Evolutionary conservation across 805 yeast genomes (phyloP).

Genomic region (Candida tammaniensis): DNA sequence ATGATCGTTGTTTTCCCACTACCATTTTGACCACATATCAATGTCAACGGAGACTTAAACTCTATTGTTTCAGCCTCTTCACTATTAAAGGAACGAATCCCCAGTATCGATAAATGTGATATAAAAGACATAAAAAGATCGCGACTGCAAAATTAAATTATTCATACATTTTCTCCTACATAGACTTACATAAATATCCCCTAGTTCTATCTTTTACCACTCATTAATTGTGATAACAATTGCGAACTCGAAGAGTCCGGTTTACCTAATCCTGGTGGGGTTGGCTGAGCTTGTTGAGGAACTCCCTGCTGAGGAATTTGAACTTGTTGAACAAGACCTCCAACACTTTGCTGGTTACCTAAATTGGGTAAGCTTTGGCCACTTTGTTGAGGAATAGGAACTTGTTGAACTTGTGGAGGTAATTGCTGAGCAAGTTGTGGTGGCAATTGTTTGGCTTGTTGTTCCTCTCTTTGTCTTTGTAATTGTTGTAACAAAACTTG

Average conservation of each 20-base stretch:
- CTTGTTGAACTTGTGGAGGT: constrained; percentile 18
- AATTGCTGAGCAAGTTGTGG: too few relatives aligned
- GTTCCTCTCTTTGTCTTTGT: constrained; percentile 34
- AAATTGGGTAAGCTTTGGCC: constrained; percentile 8
- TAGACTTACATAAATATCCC: too few relatives aligned
- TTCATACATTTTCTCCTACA: background rate
- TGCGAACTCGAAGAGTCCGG: constrained; percentile 64
- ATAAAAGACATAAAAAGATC: constrained; percentile 47
- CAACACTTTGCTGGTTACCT: background rate
- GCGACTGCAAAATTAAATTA: too few relatives aligned
- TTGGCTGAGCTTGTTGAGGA: constrained; percentile 14
- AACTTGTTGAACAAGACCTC: constrained; percentile 19
- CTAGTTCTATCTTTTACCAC: constrained; percentile 55
- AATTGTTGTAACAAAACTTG: constrained; percentile 33
- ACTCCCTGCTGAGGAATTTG: constrained; percentile 9
- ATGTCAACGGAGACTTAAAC: constrained; percentile 85
- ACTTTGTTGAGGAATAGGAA: constrained; percentile 5
- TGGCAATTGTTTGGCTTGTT: constrained; percentile 26
- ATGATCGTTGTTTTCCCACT: constrained; percentile 96
- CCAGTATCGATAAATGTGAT: constrained; percentile 58
- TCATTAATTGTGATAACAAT: constrained; percentile 78
- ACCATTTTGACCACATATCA: constrained; percentile 95
- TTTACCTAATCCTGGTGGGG: constrained; percentile 14
- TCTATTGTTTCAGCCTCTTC: constrained; percentile 80
- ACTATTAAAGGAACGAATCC: constrained; percentile 90